Conservation (phyloP, 495 filamentous ascomycete species). For the Amniculicola lignicola region DNA sequence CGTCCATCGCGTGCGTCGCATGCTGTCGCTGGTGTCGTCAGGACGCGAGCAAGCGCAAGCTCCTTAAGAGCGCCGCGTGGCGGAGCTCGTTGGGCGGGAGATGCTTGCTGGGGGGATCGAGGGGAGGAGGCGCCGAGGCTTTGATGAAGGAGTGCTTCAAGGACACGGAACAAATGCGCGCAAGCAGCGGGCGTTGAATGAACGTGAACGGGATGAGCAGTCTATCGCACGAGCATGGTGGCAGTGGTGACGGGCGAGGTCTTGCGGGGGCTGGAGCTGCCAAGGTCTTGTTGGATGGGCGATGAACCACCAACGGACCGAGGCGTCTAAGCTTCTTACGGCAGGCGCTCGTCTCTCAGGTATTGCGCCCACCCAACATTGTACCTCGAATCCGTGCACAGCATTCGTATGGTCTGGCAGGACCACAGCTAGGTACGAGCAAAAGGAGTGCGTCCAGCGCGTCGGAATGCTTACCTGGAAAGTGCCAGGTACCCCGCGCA, state of each 20-base stretch:
- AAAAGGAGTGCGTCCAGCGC: no score
- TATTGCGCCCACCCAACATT: no score
- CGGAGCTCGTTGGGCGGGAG: not conserved
- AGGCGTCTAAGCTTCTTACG: slow-evolving; percentile 5
- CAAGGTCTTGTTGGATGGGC: not conserved
- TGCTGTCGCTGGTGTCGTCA: slow-evolving; percentile 13
- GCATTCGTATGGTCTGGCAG: no score
- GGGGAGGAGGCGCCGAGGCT: not conserved
- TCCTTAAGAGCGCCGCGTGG: slow-evolving; percentile 6
- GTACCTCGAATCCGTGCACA: no score
- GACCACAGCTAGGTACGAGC: no score
- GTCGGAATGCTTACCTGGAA: no score
- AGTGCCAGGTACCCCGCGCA: no score
- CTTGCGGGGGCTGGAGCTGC: no score
- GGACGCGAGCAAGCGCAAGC: slow-evolving; percentile 1
- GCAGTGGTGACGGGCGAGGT: no score
- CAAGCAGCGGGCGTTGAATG: not conserved
- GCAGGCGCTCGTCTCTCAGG: no score
- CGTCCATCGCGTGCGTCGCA: slow-evolving; percentile 28
- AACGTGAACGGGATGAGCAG: not conserved
- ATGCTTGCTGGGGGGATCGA: not conserved
- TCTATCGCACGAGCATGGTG: slow-evolving; percentile 14
- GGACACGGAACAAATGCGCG: no score
- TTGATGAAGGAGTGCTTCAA: no score
- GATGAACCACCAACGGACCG: slow-evolving; percentile 1